Base-by-base conservation (phyloP, 148 eudicot species). In the Pharnaceum exiguum region DNA sequence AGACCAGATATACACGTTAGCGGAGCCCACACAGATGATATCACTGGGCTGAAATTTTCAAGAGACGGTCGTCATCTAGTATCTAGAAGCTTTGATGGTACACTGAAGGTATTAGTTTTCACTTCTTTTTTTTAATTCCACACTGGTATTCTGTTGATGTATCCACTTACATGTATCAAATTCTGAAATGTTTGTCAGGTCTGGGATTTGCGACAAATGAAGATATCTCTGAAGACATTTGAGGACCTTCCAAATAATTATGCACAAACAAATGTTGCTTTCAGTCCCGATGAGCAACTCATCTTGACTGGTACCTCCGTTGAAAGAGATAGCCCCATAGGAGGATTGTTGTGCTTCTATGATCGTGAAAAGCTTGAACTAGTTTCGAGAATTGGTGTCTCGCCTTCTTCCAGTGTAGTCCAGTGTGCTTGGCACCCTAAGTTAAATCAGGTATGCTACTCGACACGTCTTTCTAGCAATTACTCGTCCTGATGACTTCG, bases 351-450 rank as follows among this genome's bases (percentile, higher is more conserved):
- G 51, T 93, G 88, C 71, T 79, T 88, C 46, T 93, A 48, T 76
- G 96, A 88, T 60, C 72, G 95, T 40, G 67, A 61, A 53, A 93
- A 88, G 65, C 85, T 93, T 36, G 95, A 88, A 70, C 73, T 93
- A 44, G 86, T 85, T 8, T 93, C 98, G 46, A 79, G 78, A 65
- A 76, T 93, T 59, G 98, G 98, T 71, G 85, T 93, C 67, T 87
- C 98, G 37, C 83, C 90, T 5, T 64, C 84, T 39, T 68, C 67
- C 65, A 93, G 98, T 66, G 98, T 93, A 49, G 96, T 93, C 44
- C 98, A 93, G 68, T 93, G 96, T 74, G 88, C 80, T 68, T 93
- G 98, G 98, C 98, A 93, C 72, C 90, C 96, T 24, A 88, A 80
- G 74, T 62, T 93, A 59, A 93, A 93, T 70, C 98, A 93, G 98